Evolutionary conservation across 2,329 filamentous ascomycete genomes (phyloP), one percentile per base, ranked within the genome.

Genomic region (Pleoardoris graminearum): DNA sequence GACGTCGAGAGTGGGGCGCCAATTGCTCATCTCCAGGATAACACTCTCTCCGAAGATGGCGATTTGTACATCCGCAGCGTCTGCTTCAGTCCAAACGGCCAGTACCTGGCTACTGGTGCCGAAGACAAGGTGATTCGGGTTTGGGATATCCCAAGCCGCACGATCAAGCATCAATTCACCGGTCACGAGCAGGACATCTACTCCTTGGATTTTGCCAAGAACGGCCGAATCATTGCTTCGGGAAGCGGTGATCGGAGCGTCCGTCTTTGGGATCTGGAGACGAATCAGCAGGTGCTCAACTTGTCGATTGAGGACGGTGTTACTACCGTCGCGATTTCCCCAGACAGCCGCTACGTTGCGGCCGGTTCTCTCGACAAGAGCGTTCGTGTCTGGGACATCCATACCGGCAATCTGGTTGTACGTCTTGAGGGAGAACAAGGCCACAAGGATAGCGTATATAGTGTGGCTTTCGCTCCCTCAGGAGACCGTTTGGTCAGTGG

Each of bases 101-200:
- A 89, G 68, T 96, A 91, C 66, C 83, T 99, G 29, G 94, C 94
- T 4, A 99, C 94, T 14, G 94, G 94, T 71, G 94, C 94, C 1
- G 94, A 99, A 74, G 94, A 99, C 76, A 97, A 97, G 79, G 84
- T 96, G 67, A 97, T 99, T 71, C 83, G 94, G 66, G 91, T 99
- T 46, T 99, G 94, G 94, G 94, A 99, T 72, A 97, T 99, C 63
- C 81, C 83, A 50, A 83, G 79, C 51, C 84, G 91, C 63, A 86
- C 85, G 7, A 97, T 99, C 71, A 90, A 91, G 67, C 91, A 94
- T 70, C 91, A 91, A 33, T 97, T 99, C 76, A 83, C 87, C n/a
- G 94, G 94, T 21, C 94, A 99, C 75, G 94, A 99, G 75, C 93
- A 99, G 75, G 94, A 99, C 62, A 99, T 99, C 58, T 97, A 97